phyloP scores from a whole-genome alignment of 345 rosid species.

The Hirschfeldia incana region DNA sequence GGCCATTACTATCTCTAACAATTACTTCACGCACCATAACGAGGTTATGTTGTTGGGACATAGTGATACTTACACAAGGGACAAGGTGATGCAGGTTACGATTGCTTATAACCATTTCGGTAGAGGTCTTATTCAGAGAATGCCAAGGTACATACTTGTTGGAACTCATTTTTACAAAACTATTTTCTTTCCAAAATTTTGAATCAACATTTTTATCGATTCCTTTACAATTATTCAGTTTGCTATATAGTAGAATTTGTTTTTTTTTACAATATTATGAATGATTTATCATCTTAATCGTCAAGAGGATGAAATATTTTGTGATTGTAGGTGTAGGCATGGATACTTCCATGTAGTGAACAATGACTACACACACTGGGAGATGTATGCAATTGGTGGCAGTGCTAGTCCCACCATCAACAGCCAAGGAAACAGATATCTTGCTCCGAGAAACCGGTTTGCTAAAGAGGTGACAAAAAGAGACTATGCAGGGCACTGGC shows the following conservation, averaged over 20 bases:
- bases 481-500: conserved; percentile 36
- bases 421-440: conserved; percentile 94
- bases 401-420: conserved; percentile 96
- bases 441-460: conserved; percentile 78
- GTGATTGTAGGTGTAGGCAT: conserved; percentile 74
- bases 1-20: conserved; percentile 73
- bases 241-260: neutral
- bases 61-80: conserved; percentile 88
- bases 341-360: conserved; percentile 99
- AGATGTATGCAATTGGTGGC: conserved; percentile 99
- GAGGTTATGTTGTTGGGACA: conserved; percentile 98
- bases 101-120: conserved; percentile 99
- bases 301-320: neutral
- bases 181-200: too few species aligned
- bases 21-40: conserved; percentile 80
- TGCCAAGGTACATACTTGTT: conserved; percentile 68
- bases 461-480: conserved; percentile 72
- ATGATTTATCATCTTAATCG: neutral
- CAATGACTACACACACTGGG: conserved; percentile 99
- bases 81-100: conserved; percentile 94
- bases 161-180: too few species aligned
- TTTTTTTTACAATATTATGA: neutral
- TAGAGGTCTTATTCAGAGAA: conserved; percentile 96
- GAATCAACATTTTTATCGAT: too few species aligned
- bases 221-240: neutral